A percentile compares a stretch with the other conserved stretches of the same genome.
phyloP scores from a whole-genome alignment of 2,329 filamentous ascomycete genomes.

The Chrysoporthe puriensis region DNA sequence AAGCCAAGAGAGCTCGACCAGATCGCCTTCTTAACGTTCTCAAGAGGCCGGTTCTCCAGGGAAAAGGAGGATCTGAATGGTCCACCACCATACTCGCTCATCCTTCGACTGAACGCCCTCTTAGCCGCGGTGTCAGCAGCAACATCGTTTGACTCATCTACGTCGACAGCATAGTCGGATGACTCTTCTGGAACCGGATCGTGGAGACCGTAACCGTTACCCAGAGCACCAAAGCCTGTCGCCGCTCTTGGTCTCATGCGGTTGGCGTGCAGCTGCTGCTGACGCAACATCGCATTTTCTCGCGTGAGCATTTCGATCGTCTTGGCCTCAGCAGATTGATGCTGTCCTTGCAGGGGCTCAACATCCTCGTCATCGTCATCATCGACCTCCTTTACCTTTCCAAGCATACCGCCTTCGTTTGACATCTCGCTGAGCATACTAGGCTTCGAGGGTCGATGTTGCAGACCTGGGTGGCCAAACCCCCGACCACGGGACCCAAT shows the following conservation, averaged over 20 bases:
- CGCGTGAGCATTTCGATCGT: constrained; percentile 65
- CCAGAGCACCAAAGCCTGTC: constrained; percentile 53
- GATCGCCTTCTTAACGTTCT: constrained; percentile 68
- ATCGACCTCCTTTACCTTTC: constrained; percentile 72
- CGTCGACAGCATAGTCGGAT: constrained; percentile 72
- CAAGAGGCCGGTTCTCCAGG: constrained; percentile 63
- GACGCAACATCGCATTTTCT: constrained; percentile 65
- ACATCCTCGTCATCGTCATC: constrained; percentile 56
- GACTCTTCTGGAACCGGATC: constrained; percentile 63
- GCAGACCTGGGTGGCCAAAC: constrained; percentile 68
- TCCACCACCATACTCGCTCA: constrained; percentile 59
- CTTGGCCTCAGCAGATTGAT: constrained; percentile 62
- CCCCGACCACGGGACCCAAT: constrained; percentile 56
- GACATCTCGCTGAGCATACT: constrained; percentile 77
- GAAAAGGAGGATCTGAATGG: constrained; percentile 51
- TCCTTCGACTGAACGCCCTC: constrained; percentile 52
- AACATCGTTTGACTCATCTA: constrained; percentile 64
- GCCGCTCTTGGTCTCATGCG: constrained; percentile 62
- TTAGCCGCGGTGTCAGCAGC: constrained; percentile 49
- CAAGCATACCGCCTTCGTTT: constrained; percentile 63
- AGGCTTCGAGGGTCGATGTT: constrained; percentile 79
- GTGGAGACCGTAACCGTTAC: constrained; percentile 62
- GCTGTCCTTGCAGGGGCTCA: constrained; percentile 42
- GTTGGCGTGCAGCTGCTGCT: constrained; percentile 58
- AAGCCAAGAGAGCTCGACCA: constrained; percentile 77